A percentile compares a stretch with the other conserved stretches of the same genome.
phyloP scores from a whole-genome alignment of 495 filamentous ascomycete genomes.

The Talaromyces wortmannii region DNA sequence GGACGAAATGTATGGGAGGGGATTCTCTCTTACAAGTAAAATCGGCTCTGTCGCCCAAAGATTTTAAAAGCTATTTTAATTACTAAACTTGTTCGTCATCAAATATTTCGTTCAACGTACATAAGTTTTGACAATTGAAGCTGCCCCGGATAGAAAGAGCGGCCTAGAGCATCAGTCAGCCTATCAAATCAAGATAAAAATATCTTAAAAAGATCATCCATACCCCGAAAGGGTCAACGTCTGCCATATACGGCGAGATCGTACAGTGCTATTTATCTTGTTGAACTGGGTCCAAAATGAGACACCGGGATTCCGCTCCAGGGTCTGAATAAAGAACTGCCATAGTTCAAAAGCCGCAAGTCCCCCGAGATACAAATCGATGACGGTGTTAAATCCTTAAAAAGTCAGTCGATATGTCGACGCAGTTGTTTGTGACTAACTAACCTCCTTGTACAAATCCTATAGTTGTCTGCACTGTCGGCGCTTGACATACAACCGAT shows the following conservation, averaged over 20 bases:
- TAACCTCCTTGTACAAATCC: slow-evolving; percentile 31
- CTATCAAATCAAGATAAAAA: background rate
- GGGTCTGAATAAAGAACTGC: slow-evolving; percentile 23
- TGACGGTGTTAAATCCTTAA: slow-evolving; percentile 25
- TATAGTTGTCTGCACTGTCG: slow-evolving; percentile 23
- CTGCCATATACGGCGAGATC: slow-evolving; percentile 28
- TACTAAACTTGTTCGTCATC: background rate
- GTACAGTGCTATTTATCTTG: slow-evolving; percentile 21
- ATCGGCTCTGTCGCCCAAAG: slow-evolving; percentile 18
- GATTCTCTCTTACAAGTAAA: slow-evolving; percentile 16
- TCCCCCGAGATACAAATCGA: slow-evolving; percentile 23
- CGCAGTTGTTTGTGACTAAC: background rate
- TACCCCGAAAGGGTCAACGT: slow-evolving; percentile 20
- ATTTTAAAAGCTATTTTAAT: slow-evolving; percentile 19
- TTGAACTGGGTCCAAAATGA: slow-evolving; percentile 23
- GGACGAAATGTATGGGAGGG: background rate
- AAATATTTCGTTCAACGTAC: slow-evolving; percentile 9
- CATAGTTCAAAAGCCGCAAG: slow-evolving; percentile 28
- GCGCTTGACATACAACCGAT: slow-evolving; percentile 25
- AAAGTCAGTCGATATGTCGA: background rate
- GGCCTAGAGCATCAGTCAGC: slow-evolving; percentile 11
- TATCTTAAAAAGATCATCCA: background rate
- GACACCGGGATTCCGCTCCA: slow-evolving; percentile 16
- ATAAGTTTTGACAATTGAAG: slow-evolving; percentile 32
- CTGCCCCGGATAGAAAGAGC: slow-evolving; percentile 21